Percentiles rank a stretch among this genome's conserved stretches.
These are phyloP conservation scores for Cyclostephanos invisitatus DNA, from an alignment of 108 stramenopile genomes.

Conservation along the genomic window DNA sequence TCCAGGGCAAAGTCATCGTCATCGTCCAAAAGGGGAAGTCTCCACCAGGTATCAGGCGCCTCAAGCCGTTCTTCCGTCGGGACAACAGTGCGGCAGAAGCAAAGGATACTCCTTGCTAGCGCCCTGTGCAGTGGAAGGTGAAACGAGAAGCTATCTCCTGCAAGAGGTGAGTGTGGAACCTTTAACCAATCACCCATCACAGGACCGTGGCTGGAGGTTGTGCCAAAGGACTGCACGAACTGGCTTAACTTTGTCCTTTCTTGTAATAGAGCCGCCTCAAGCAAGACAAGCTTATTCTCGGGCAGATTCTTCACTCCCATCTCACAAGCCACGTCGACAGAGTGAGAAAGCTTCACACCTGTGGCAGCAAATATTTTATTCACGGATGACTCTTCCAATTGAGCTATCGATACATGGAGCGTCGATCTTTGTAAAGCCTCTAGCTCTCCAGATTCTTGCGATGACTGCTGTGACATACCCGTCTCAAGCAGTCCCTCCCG, in stretches of 20 bases:
- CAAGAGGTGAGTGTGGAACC: constrained; percentile 85
- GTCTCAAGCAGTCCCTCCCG: constrained; percentile 77
- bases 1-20: constrained; percentile 48
- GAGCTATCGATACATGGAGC: constrained; percentile 75
- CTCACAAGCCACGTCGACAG: constrained; percentile 81
- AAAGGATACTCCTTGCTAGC: constrained; percentile 72
- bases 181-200: constrained; percentile 88
- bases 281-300: constrained; percentile 75
- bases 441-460: constrained; percentile 47
- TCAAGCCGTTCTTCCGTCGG: constrained; percentile 56
- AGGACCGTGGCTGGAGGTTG: constrained; percentile 53
- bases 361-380: constrained; percentile 42
- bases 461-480: constrained; percentile 56
- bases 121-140: constrained; percentile 88
- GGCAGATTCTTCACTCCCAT: constrained; percentile 80
- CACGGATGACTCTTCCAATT: constrained; percentile 42
- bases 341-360: constrained; percentile 39
- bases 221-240: constrained; percentile 17
- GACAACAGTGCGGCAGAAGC: constrained; percentile 72
- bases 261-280: constrained; percentile 67
- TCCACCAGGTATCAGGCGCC: constrained; percentile 76
- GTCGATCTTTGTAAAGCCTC: constrained; percentile 86
- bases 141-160: constrained; percentile 83
- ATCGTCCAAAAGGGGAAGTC: constrained; percentile 78
- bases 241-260: constrained; percentile 52